phyloP scores from a whole-genome alignment of 345 rosid genomes.

The Dipteronia sinensis region DNA sequence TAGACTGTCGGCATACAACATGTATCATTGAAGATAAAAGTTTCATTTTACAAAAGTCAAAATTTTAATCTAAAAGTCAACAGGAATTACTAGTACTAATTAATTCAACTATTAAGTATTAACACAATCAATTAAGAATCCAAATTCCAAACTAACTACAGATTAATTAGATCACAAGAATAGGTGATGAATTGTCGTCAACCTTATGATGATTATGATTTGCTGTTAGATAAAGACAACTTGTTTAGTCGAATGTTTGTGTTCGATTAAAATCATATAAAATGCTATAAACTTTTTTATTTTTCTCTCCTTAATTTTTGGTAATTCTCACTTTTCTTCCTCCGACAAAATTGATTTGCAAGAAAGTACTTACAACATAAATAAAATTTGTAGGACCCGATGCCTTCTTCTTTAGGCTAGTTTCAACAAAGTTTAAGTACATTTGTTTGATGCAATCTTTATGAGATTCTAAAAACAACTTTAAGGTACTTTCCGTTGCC shows the following conservation, averaged over 20 bases:
- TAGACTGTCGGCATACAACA: not conserved
- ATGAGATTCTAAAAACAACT: constrained; percentile 34
- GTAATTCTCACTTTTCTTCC: not conserved
- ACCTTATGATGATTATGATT: not conserved
- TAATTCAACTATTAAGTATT: too few relatives aligned
- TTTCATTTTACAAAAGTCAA: too few relatives aligned
- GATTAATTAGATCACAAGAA: too few relatives aligned
- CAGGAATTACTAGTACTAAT: too few relatives aligned
- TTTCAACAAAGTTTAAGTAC: constrained; percentile 32
- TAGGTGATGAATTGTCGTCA: not conserved
- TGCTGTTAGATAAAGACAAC: not conserved
- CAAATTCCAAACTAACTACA: too few relatives aligned
- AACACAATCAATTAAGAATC: too few relatives aligned
- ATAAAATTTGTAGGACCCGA: constrained; percentile 9
- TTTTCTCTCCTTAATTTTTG: constrained; percentile 25
- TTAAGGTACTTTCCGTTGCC: constrained; percentile 22
- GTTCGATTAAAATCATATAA: not conserved
- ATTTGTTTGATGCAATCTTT: constrained; percentile 17
- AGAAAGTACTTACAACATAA: not conserved
- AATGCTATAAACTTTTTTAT: not conserved
- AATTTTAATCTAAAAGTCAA: too few relatives aligned
- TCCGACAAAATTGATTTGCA: constrained; percentile 14
- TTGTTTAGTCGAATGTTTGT: not conserved
- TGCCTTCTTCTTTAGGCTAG: constrained; percentile 24
- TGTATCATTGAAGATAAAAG: too few relatives aligned